A percentile compares a stretch with the other conserved stretches of the same genome.
phyloP scores from a whole-genome alignment of 805 yeast species.

The Nakazawaea sp. region DNA sequence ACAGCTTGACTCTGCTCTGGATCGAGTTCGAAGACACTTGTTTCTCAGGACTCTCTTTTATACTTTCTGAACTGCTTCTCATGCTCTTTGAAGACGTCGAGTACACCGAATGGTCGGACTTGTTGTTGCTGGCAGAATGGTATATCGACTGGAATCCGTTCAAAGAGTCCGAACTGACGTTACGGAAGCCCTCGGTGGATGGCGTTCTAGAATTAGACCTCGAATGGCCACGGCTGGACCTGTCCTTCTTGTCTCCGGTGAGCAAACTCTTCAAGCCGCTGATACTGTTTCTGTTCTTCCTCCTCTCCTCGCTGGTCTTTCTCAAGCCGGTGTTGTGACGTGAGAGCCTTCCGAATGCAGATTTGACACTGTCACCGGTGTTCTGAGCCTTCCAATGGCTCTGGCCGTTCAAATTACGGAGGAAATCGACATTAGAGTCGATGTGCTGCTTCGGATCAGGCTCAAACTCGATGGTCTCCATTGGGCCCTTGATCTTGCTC shows the following conservation, averaged over 20 bases:
- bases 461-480: constrained; percentile 24
- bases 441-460: constrained; percentile 22
- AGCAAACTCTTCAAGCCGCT: constrained; percentile 25
- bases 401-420: constrained; percentile 28
- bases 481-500: constrained; percentile 4
- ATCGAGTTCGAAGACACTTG: constrained; percentile 27
- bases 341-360: constrained; percentile 14
- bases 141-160: constrained; percentile 8
- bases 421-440: constrained; percentile 30
- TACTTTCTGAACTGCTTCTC: constrained; percentile 11
- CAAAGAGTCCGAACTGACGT: constrained; percentile 3
- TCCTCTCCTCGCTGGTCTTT: constrained; percentile 11
- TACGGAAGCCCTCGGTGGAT: background rate
- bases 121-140: constrained; percentile 4
- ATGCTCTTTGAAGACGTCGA: constrained; percentile 1
- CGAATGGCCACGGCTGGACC: too few species aligned
- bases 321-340: constrained; percentile 6
- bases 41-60: constrained; percentile 1
- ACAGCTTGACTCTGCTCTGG: constrained; percentile 47
- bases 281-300: constrained; percentile 27
- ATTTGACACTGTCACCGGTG: constrained; percentile 25
- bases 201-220: constrained; percentile 5
- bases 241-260: constrained; percentile 24
- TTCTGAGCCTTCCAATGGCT: constrained; percentile 20
- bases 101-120: constrained; percentile 1